A percentile compares a stretch with the other conserved stretches of the same genome.
Conservation (phyloP, 2,329 filamentous ascomycete genomes). For the Colletotrichum sp. region DNA sequence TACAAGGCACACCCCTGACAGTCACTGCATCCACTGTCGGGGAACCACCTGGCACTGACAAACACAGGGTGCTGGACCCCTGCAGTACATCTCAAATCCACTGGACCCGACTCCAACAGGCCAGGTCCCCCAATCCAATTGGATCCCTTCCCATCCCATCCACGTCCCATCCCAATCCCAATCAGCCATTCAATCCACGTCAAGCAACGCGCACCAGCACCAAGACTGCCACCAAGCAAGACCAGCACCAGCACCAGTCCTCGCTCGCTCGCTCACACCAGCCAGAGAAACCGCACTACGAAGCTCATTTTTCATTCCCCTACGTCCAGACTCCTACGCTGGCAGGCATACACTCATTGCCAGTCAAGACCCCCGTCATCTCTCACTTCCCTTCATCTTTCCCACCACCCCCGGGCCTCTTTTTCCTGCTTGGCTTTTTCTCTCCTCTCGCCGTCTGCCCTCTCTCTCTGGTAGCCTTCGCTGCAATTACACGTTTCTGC, state of each 20-base stretch:
- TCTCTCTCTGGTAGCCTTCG: background rate
- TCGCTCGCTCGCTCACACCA: background rate
- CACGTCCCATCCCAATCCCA: background rate
- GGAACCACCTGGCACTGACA: conserved; percentile 7
- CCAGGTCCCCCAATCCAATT: background rate
- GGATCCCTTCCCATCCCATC: background rate
- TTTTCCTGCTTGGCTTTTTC: background rate
- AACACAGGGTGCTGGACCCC: conserved; percentile 13
- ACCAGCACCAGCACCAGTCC: background rate
- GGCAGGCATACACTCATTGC: background rate
- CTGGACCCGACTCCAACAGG: background rate
- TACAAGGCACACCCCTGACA: background rate
- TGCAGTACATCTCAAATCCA: conserved; percentile 8
- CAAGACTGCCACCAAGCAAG: background rate
- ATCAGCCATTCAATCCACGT: background rate
- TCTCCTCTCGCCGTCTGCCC: background rate
- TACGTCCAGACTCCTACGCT: background rate
- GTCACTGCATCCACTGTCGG: background rate
- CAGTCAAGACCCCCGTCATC: background rate
- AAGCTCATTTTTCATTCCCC: background rate
- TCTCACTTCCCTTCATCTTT: conserved; percentile 3
- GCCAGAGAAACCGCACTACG: background rate
- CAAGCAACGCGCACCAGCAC: background rate
- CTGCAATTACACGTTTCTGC: background rate
- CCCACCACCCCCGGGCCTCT: background rate